These are phyloP conservation scores for Rhizoctonia solani DNA, from an alignment of 1,284 basidiomycete species.

Conservation along the genomic window DNA sequence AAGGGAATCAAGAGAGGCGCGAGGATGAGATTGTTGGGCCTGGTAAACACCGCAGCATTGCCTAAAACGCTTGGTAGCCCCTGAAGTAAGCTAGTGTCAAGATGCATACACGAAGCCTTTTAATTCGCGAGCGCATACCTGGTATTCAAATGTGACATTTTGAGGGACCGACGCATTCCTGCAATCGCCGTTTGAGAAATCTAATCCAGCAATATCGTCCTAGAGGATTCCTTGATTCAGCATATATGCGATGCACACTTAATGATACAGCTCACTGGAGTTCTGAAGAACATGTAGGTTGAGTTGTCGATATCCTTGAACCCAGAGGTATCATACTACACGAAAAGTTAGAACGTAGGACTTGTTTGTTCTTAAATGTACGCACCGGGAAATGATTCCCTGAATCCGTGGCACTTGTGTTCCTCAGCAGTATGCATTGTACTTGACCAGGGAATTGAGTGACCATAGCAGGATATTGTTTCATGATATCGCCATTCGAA, in stretches of 20 bases:
- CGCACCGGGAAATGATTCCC: constrained; percentile 37
- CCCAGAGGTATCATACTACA: constrained; percentile 36
- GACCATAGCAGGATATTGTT: constrained; percentile 35
- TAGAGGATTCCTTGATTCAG: too few species aligned
- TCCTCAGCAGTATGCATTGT: constrained; percentile 38
- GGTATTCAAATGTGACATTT: constrained; percentile 40
- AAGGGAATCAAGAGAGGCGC: constrained; percentile 21
- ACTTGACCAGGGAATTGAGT: constrained; percentile 37
- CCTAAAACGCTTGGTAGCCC: constrained; percentile 8
- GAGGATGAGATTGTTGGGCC: neutral
- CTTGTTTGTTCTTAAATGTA: neutral
- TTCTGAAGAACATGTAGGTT: constrained; percentile 40
- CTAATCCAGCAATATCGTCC: constrained; percentile 38
- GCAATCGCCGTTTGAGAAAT: constrained; percentile 38
- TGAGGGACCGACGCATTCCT: constrained; percentile 38
- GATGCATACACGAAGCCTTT: neutral
- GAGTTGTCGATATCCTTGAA: constrained; percentile 37
- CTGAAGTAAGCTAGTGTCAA: neutral
- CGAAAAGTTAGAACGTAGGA: neutral
- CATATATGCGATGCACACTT: too few species aligned
- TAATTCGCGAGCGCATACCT: constrained; percentile 9
- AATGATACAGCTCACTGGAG: too few species aligned
- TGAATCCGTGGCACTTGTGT: constrained; percentile 38
- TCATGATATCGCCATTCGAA: constrained; percentile 37
- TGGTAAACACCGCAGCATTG: neutral